Percentiles rank a stretch among this genome's conserved stretches.
These are phyloP conservation scores for Neonectria magnoliae DNA, from an alignment of 2,329 filamentous ascomycete genomes.

Conservation along the genomic window DNA sequence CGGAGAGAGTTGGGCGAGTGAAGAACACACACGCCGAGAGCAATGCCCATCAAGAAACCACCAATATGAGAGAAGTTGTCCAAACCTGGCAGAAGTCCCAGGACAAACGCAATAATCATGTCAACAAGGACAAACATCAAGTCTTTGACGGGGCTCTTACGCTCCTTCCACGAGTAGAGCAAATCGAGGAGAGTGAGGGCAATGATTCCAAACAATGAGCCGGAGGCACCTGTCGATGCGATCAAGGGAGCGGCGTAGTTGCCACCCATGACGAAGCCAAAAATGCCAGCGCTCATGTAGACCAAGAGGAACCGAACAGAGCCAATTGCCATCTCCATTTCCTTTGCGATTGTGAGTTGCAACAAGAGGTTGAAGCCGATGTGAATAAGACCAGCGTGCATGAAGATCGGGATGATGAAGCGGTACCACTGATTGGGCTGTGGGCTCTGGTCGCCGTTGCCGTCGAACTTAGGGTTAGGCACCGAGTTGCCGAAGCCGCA, in stretches of 20 bases:
- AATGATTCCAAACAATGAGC: constrained; percentile 89
- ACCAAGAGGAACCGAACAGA: constrained; percentile 88
- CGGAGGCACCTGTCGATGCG: constrained; percentile 88
- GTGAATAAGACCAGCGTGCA: constrained; percentile 93
- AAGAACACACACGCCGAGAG: constrained; percentile 85
- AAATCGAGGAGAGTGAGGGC: constrained; percentile 89
- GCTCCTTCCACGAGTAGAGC: constrained; percentile 90
- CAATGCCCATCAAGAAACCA: constrained; percentile 91
- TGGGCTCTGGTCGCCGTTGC: constrained; percentile 59
- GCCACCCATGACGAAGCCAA: constrained; percentile 93
- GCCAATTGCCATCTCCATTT: constrained; percentile 93
- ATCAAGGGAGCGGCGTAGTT: constrained; percentile 89
- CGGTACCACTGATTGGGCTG: constrained; percentile 95
- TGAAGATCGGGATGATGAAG: constrained; percentile 94
- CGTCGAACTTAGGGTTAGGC: constrained; percentile 71
- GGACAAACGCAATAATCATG: constrained; percentile 87
- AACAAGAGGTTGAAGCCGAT: constrained; percentile 95
- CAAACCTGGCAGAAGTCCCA: constrained; percentile 89
- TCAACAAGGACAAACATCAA: constrained; percentile 89
- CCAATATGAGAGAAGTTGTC: constrained; percentile 99
- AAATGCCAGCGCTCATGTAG: constrained; percentile 91
- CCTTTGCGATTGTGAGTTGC: constrained; percentile 87
- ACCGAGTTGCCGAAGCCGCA: constrained; percentile 82
- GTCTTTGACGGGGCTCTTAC: constrained; percentile 80
- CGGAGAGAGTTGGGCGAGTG: constrained; percentile 87